Conservation (phyloP, 148 eudicot species). For the Silene latifolia region DNA sequence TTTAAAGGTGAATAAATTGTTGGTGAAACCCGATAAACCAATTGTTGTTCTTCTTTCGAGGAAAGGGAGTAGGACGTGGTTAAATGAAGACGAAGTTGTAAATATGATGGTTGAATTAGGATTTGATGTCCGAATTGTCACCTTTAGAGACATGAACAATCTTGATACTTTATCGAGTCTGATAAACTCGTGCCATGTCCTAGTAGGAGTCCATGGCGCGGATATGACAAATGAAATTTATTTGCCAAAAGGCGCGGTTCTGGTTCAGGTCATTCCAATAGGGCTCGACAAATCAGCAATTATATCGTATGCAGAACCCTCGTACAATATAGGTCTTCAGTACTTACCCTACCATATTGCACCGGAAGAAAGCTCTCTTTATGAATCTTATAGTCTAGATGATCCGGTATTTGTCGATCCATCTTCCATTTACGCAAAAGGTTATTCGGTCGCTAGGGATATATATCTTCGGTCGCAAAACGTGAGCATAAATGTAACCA, state of each 20-base stretch:
- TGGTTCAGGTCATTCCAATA: slow-evolving; percentile 51
- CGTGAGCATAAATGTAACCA: slow-evolving; percentile 16
- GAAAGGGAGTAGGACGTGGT: slow-evolving; percentile 26
- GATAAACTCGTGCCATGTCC: slow-evolving; percentile 44
- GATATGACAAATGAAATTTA: slow-evolving; percentile 49
- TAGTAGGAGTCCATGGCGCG: slow-evolving; percentile 62
- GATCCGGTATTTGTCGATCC: no score
- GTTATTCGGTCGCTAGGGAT: slow-evolving; percentile 16
- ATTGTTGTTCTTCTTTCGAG: slow-evolving; percentile 44
- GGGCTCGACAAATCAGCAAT: slow-evolving; percentile 40
- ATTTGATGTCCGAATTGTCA: slow-evolving; percentile 26
- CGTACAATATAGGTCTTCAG: slow-evolving; percentile 37
- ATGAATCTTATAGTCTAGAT: slow-evolving; percentile 16
- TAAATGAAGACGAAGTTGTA: slow-evolving; percentile 42
- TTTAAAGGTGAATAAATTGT: slow-evolving; percentile 12
- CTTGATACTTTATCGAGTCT: slow-evolving; percentile 33
- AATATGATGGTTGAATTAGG: slow-evolving; percentile 42
- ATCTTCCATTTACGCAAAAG: no score
- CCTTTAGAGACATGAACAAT: slow-evolving; percentile 25
- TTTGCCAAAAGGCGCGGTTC: slow-evolving; percentile 43
- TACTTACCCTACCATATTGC: slow-evolving; percentile 47
- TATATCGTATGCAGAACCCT: slow-evolving; percentile 40
- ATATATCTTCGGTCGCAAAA: slow-evolving; percentile 22
- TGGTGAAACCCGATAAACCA: slow-evolving; percentile 14
- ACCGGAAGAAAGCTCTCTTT: slow-evolving; percentile 47